Conservation (phyloP, 2,329 filamentous ascomycete genomes). For the Aureobasidium vineae region DNA sequence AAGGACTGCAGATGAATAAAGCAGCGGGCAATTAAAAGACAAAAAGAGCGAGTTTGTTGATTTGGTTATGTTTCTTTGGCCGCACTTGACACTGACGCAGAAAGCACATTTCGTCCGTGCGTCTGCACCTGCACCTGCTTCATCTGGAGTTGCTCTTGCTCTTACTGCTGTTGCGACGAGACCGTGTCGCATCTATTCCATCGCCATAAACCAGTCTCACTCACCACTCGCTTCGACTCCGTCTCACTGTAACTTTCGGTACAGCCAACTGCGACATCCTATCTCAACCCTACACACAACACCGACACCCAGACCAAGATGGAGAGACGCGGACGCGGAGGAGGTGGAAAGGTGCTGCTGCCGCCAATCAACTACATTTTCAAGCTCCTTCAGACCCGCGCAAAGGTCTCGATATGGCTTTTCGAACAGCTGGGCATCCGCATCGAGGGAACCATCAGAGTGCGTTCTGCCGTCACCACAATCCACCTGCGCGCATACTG, state of each 20-base stretch:
- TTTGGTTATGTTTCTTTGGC: conserved; percentile 11
- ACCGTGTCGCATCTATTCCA: conserved; percentile 10
- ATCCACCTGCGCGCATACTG: conserved; percentile 29
- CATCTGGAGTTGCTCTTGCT: neutral
- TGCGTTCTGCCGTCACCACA: conserved; percentile 45
- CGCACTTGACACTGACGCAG: conserved; percentile 21
- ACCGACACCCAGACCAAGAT: conserved; percentile 38
- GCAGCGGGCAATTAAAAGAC: neutral
- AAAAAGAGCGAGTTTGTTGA: conserved; percentile 16
- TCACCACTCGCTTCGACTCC: neutral
- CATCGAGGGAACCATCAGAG: conserved; percentile 95
- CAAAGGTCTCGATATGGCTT: conserved; percentile 90
- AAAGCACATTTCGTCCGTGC: conserved; percentile 11
- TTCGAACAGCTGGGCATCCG: conserved; percentile 93
- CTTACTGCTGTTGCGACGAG: neutral
- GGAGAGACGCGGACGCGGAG: conserved; percentile 57
- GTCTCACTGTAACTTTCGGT: neutral
- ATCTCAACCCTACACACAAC: neutral
- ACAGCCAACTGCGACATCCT: neutral
- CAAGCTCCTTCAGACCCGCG: conserved; percentile 82
- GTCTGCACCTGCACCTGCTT: conserved; percentile 14
- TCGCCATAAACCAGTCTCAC: neutral
- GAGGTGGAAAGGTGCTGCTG: conserved; percentile 62
- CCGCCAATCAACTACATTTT: conserved; percentile 87
- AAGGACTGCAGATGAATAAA: neutral